Conservation (phyloP, 768 basidiomycete species). For the Pisolithus tinctorius region DNA sequence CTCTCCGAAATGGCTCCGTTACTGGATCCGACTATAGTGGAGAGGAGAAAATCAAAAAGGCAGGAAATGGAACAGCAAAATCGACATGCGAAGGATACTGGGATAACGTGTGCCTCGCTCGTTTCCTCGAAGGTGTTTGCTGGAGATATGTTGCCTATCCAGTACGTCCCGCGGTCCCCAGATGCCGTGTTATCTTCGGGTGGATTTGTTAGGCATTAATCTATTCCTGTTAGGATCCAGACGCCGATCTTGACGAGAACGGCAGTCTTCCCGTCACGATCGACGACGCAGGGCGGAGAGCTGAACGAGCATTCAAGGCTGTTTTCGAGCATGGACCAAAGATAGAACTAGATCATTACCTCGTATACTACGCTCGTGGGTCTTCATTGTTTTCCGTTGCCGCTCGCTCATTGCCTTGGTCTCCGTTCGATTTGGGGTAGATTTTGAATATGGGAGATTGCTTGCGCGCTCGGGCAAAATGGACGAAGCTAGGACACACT, state of each 20-base stretch:
- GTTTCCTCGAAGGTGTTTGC: slow-evolving; percentile 81
- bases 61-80: slow-evolving; percentile 25
- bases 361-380: slow-evolving; percentile 85
- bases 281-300: slow-evolving; percentile 46
- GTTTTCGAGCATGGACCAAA: slow-evolving; percentile 66
- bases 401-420: not conserved
- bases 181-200: too few species aligned
- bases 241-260: slow-evolving; percentile 44
- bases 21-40: slow-evolving; percentile 4
- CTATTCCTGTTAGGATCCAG: slow-evolving; percentile 41
- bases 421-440: slow-evolving; percentile 29
- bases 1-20: not conserved
- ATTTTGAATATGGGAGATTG: slow-evolving; percentile 84
- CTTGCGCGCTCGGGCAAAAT: slow-evolving; percentile 62
- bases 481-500: slow-evolving; percentile 56
- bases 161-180: slow-evolving; percentile 36
- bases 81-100: slow-evolving; percentile 58
- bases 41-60: slow-evolving; percentile 11
- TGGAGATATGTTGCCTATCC: slow-evolving; percentile 82
- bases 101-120: slow-evolving; percentile 80
- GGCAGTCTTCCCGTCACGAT: slow-evolving; percentile 33
- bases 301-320: slow-evolving; percentile 52
- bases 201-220: not conserved
- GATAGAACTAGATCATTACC: slow-evolving; percentile 80
- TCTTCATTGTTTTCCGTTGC: slow-evolving; percentile 9